A percentile compares a stretch with the other conserved stretches of the same genome.
Conservation (phyloP, 352 stramenopile genomes). For the Globisporangium megalacanthum region DNA sequence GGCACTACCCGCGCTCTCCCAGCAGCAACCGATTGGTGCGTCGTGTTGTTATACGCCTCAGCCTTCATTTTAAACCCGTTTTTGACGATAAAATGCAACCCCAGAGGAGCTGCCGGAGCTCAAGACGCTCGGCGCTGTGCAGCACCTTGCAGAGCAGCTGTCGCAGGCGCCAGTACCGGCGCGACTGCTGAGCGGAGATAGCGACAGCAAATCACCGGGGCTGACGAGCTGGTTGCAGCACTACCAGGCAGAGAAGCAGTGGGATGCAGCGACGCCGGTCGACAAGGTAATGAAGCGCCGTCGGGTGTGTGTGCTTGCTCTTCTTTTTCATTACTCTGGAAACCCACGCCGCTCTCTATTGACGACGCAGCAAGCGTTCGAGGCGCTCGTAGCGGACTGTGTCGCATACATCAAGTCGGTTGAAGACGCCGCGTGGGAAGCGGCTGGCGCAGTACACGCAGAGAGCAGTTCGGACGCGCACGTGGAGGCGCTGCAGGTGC, state of each 20-base stretch:
- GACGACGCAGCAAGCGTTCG: conserved; percentile 25
- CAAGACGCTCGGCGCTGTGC: conserved; percentile 42
- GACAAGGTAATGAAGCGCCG: too few relatives aligned
- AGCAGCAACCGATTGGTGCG: conserved; percentile 31
- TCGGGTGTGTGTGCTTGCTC: background rate
- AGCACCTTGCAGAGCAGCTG: conserved; percentile 43
- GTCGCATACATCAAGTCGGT: conserved; percentile 31
- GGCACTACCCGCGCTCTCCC: conserved; percentile 24
- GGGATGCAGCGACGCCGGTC: conserved; percentile 16
- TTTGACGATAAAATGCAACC: background rate
- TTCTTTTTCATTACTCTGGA: too few relatives aligned
- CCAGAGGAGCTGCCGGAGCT: conserved; percentile 50
- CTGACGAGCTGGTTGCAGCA: conserved; percentile 10
- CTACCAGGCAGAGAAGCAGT: conserved; percentile 12
- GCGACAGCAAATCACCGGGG: background rate
- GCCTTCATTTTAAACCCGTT: background rate
- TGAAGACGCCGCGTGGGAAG: conserved; percentile 36
- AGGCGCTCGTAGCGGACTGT: conserved; percentile 40
- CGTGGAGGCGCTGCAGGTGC: conserved; percentile 53
- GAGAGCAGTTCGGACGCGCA: conserved; percentile 23
- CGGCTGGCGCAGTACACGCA: conserved; percentile 29
- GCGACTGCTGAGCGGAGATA: background rate
- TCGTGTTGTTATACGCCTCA: background rate
- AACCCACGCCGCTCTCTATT: too few relatives aligned
- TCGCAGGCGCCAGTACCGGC: conserved; percentile 7